These are phyloP conservation scores for Nicotiana knightiana DNA, from an alignment of 257 asterid species.

Conservation along the genomic window DNA sequence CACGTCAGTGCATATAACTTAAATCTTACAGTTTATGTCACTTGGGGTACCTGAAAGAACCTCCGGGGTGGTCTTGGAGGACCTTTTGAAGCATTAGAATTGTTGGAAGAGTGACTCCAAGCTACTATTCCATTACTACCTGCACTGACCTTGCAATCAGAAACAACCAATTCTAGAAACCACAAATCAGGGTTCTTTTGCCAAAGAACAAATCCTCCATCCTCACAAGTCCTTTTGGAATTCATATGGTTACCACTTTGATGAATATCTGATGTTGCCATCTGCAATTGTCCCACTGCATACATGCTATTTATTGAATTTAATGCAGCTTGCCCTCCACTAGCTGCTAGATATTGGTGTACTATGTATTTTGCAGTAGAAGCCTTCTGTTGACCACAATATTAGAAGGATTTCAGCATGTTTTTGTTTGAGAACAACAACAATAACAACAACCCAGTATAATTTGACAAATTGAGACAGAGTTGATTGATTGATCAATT, in stretches of 20 bases:
- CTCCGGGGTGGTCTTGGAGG: constrained; percentile 86
- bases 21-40: neutral
- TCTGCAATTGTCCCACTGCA: constrained; percentile 79
- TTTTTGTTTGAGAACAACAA: neutral
- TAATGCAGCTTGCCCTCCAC: constrained; percentile 71
- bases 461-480: neutral
- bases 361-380: constrained; percentile 87
- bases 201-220: constrained; percentile 92
- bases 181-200: constrained; percentile 88
- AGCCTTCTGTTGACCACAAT: constrained; percentile 44
- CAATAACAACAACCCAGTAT: too few species aligned
- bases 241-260: constrained; percentile 18
- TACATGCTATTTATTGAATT: constrained; percentile 67
- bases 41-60: constrained; percentile 86
- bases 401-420: neutral
- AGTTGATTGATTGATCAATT: neutral
- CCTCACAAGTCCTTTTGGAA: constrained; percentile 31
- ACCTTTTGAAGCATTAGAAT: constrained; percentile 47
- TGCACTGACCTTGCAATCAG: constrained; percentile 64
- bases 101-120: constrained; percentile 77
- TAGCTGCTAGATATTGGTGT: constrained; percentile 88
- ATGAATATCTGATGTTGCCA: constrained; percentile 42
- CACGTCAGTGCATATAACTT: neutral
- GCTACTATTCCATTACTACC: constrained; percentile 83
- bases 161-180: constrained; percentile 78